Evolutionary conservation across 2,329 filamentous ascomycete genomes (phyloP).

Genomic region (Ceratocystis smalleyi): DNA sequence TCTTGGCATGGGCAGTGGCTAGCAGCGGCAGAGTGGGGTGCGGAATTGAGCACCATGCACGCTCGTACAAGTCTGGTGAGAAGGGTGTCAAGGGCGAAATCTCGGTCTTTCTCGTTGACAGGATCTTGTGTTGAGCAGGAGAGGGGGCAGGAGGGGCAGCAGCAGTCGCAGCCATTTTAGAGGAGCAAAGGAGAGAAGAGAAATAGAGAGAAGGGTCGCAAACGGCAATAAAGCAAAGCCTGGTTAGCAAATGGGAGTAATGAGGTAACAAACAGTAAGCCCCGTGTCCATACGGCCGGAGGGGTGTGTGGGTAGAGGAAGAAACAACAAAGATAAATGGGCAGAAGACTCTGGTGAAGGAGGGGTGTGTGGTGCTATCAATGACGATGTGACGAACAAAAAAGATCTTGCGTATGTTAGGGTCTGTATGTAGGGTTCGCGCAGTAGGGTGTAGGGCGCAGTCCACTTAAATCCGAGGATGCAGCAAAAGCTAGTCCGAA

Average conservation of each 20-base stretch:
- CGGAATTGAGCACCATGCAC: slow-evolving; percentile 72
- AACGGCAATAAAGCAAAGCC: not conserved
- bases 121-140: not conserved
- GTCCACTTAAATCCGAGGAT: not conserved
- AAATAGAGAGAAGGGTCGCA: not conserved
- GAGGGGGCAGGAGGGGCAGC: not conserved
- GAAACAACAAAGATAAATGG: not conserved
- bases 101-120: slow-evolving; percentile 15
- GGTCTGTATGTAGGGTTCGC: not conserved
- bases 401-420: not conserved
- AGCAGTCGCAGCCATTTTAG: slow-evolving; percentile 3
- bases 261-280: not conserved
- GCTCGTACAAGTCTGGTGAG: slow-evolving; percentile 44
- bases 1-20: slow-evolving; percentile 76
- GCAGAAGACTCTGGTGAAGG: not conserved
- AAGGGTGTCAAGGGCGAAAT: slow-evolving; percentile 36
- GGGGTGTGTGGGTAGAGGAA: not conserved
- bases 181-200: not conserved
- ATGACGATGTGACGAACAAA: not conserved
- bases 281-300: not conserved
- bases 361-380: not conserved
- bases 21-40: slow-evolving; percentile 79
- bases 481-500: not conserved
- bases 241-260: not conserved
- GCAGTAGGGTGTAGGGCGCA: not conserved